A percentile compares a stretch with the other conserved stretches of the same genome.
These are phyloP conservation scores for Monosporascus sp. DNA, from an alignment of 2,329 filamentous ascomycete genomes.

Conservation along the genomic window DNA sequence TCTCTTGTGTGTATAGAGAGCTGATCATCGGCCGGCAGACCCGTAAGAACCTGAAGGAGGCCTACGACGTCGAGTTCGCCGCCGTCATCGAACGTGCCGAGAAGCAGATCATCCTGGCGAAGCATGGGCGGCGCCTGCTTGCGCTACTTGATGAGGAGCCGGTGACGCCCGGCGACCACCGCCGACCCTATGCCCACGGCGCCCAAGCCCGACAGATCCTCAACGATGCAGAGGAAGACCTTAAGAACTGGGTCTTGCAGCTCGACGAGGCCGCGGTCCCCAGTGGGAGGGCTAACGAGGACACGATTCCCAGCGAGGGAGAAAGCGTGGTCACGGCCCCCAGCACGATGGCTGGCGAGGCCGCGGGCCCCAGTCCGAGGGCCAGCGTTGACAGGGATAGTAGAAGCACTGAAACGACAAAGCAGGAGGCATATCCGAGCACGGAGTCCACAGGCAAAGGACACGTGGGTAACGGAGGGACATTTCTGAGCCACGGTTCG, in stretches of 20 bases:
- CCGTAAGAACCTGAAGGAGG: conserved; percentile 91
- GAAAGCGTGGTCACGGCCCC: no score
- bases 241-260: conserved; percentile 66
- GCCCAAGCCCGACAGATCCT: conserved; percentile 76
- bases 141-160: conserved; percentile 85
- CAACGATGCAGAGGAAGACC: conserved; percentile 86
- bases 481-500: no score
- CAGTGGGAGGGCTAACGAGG: not conserved
- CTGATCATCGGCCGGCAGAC: conserved; percentile 50
- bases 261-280: conserved; percentile 22
- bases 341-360: no score
- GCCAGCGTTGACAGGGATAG: no score
- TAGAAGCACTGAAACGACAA: no score
- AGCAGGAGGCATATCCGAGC: no score
- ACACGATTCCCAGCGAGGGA: not conserved
- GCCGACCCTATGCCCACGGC: conserved; percentile 61
- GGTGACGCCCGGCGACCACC: conserved; percentile 78
- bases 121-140: conserved; percentile 80
- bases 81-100: conserved; percentile 93
- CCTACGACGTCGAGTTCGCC: conserved; percentile 81
- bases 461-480: no score
- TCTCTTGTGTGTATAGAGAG: not conserved
- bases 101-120: conserved; percentile 92
- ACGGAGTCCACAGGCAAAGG: no score
- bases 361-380: no score